Evolutionary conservation across 2,329 filamentous ascomycete species (phyloP).

Genomic region (Alternaria consortialis): DNA sequence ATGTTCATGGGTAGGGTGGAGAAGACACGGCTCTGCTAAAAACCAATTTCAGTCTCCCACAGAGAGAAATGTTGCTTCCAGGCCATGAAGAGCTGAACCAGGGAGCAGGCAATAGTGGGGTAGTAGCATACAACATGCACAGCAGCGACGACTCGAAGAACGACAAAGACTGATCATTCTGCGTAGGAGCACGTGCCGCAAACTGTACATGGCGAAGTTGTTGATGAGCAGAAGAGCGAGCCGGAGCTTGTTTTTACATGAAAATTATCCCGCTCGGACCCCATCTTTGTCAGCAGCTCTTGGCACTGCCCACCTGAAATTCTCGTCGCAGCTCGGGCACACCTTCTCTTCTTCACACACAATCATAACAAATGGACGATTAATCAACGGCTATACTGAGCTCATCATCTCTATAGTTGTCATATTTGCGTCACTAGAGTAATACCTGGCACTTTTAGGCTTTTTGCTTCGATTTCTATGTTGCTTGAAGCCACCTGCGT

Average conservation of each 20-base stretch:
- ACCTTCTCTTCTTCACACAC: conserved; percentile 46
- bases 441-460: conserved; percentile 49
- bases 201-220: conserved; percentile 14
- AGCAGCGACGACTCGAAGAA: conserved; percentile 21
- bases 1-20: conserved; percentile 59
- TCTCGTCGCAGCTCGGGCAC: conserved; percentile 20
- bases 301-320: conserved; percentile 32
- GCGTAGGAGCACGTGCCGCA: conserved; percentile 10
- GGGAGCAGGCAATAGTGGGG: conserved; percentile 62
- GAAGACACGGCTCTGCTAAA: conserved; percentile 64
- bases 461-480: conserved; percentile 44
- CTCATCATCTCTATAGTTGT: conserved; percentile 52
- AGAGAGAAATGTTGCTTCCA: conserved; percentile 60
- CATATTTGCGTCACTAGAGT: conserved; percentile 58
- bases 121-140: conserved; percentile 18
- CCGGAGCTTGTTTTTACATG: conserved; percentile 6
- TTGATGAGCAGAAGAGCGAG: conserved; percentile 10
- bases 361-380: conserved; percentile 54
- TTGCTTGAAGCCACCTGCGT: conserved; percentile 52
- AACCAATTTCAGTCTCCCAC: conserved; percentile 61
- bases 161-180: conserved; percentile 29
- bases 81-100: conserved; percentile 56
- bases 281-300: conserved; percentile 21
- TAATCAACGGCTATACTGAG: conserved; percentile 56
- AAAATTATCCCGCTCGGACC: conserved; percentile 28